Percentiles rank a stretch among this genome's conserved stretches.
Evolutionary conservation across 169 alveolate genomes (phyloP).

Genomic region (Perkinsus chesapeaki): DNA sequence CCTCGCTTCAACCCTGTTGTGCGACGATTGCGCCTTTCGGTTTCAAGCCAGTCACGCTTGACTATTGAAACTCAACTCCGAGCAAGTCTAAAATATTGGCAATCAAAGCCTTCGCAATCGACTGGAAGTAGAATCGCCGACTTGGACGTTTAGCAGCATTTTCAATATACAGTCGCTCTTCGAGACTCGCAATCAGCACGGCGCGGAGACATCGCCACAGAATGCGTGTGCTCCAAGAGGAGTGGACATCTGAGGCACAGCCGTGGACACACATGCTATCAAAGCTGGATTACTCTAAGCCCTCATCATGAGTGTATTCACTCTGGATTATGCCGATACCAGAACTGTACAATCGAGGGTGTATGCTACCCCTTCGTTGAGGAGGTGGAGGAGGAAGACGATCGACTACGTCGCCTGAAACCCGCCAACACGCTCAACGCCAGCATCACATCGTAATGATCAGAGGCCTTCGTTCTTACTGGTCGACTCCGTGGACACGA

Average conservation of each 20-base stretch:
- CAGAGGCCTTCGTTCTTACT: background rate
- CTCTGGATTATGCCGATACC: background rate
- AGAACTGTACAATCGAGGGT: background rate
- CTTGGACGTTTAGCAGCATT: too few relatives aligned
- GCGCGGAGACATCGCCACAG: background rate
- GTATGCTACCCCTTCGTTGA: background rate
- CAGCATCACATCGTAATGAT: background rate
- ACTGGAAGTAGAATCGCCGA: too few relatives aligned
- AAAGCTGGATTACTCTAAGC: background rate
- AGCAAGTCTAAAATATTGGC: too few relatives aligned
- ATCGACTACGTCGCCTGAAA: too few relatives aligned
- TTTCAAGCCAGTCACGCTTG: too few relatives aligned
- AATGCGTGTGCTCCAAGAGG: background rate
- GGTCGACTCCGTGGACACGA: background rate
- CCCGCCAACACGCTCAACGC: too few relatives aligned
- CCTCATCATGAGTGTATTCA: background rate
- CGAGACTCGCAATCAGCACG: background rate
- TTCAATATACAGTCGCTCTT: too few relatives aligned
- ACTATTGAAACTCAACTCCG: too few relatives aligned
- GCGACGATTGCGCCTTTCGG: too few relatives aligned
- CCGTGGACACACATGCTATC: background rate
- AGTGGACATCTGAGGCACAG: background rate
- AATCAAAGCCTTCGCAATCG: too few relatives aligned
- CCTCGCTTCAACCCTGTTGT: too few relatives aligned
- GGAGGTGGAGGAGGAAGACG: too few relatives aligned